Percentiles rank a stretch among this genome's conserved stretches.
Conservation (phyloP, 176 grass and related monocot species). For the Oryza nivara region DNA sequence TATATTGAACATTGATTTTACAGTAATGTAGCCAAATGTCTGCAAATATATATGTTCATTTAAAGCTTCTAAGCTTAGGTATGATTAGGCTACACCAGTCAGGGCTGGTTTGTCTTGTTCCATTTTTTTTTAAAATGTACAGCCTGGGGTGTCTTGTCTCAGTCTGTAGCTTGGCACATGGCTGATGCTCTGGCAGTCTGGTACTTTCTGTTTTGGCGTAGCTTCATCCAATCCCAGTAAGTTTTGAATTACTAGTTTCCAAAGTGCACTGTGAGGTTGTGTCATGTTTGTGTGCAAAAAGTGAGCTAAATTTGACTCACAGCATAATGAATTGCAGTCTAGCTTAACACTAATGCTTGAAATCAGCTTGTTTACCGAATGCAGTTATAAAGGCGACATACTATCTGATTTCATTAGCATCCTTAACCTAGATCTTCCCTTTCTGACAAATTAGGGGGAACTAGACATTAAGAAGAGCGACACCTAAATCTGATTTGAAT, state of each 20-base stretch:
- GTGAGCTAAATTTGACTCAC: conserved; percentile 11
- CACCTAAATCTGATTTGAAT: not conserved
- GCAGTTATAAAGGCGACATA: not conserved
- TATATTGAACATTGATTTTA: conserved; percentile 13
- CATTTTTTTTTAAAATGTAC: not conserved
- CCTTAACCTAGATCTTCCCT: not conserved
- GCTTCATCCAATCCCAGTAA: not conserved
- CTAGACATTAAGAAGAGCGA: not conserved
- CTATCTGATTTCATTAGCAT: not conserved
- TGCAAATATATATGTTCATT: conserved; percentile 12
- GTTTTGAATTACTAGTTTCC: conserved; percentile 23
- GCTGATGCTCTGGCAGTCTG: not conserved
- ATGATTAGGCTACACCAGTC: not conserved
- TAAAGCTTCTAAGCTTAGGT: conserved; percentile 13
- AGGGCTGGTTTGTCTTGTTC: not conserved
- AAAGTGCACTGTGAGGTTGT: conserved; percentile 15
- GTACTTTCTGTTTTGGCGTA: not conserved
- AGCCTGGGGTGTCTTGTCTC: not conserved
- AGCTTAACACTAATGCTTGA: conserved; percentile 11
- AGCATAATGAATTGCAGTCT: conserved; percentile 12
- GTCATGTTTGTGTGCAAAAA: conserved; percentile 27
- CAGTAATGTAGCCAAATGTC: not conserved
- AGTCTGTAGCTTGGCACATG: conserved; percentile 6
- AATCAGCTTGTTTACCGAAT: conserved; percentile 31
- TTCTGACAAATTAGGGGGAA: conserved; percentile 7